These are phyloP conservation scores for Suillus brevipes DNA, from an alignment of 768 basidiomycete genomes.

Conservation along the genomic window DNA sequence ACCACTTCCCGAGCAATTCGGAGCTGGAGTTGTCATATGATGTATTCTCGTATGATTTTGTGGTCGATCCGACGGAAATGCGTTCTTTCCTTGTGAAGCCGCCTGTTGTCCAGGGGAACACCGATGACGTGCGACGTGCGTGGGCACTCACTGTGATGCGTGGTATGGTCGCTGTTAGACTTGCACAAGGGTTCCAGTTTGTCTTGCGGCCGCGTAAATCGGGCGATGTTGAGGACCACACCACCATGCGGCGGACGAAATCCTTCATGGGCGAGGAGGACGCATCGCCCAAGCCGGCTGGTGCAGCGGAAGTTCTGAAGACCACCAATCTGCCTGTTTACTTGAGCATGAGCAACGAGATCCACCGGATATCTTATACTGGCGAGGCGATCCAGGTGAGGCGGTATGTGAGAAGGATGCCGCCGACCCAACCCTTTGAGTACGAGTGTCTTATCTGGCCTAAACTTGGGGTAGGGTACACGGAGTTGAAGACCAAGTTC, in stretches of 20 bases:
- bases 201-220: slow-evolving; percentile 53
- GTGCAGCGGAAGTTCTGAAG: slow-evolving; percentile 65
- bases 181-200: slow-evolving; percentile 95
- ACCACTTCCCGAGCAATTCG: slow-evolving; percentile 76
- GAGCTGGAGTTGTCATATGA: slow-evolving; percentile 79
- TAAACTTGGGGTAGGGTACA: slow-evolving; percentile 84
- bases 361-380: slow-evolving; percentile 89
- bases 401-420: slow-evolving; percentile 77
- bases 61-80: slow-evolving; percentile 82
- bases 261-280: slow-evolving; percentile 60
- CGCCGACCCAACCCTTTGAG: slow-evolving; percentile 58
- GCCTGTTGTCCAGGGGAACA: slow-evolving; percentile 44
- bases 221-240: slow-evolving; percentile 32
- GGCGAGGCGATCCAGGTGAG: slow-evolving; percentile 89
- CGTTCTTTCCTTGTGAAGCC: slow-evolving; percentile 83
- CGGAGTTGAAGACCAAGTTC: slow-evolving; percentile 74
- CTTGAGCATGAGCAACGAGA: slow-evolving; percentile 93
- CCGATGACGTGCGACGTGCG: slow-evolving; percentile 60
- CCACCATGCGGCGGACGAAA: slow-evolving; percentile 47
- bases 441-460: slow-evolving; percentile 96
- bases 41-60: slow-evolving; percentile 85
- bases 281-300: slow-evolving; percentile 51
- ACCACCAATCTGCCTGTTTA: slow-evolving; percentile 74
- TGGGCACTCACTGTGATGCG: slow-evolving; percentile 86
- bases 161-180: slow-evolving; percentile 89